Evolutionary conservation across 2,329 filamentous ascomycete genomes (phyloP), one percentile per base, ranked within the genome.

Genomic region (Microsporum audouinii): DNA sequence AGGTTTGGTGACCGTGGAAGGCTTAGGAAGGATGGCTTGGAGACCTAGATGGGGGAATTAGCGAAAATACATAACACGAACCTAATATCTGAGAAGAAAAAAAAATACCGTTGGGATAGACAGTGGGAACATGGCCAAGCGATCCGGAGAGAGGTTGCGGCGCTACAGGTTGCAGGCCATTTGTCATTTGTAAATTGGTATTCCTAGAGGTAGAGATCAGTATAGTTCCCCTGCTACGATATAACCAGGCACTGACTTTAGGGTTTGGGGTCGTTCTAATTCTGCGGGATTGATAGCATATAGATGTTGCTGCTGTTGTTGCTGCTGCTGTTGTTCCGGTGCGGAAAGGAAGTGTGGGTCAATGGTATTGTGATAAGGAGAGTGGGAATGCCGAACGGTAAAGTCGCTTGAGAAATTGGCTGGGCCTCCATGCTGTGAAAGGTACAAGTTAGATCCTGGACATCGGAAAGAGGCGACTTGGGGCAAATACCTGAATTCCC

Each of bases 331-430:
- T 31, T 63, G 60, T 7, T 59, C 56, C 2, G 62, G 61, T 3
- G 68, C 41, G 6, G 70, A 71, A 4, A 76, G 68, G 43, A 72
- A 76, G 36, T 73, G 73, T 0, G 74, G 74, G 57, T 76, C 71
- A 55, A 76, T 76, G 3, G 73, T 75, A 36, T 69, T 71, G 60
- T 73, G 70, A 49, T 68, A 70, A 12, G 63, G 60, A 14, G 70
- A 63, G 51, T 61, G 64, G 2, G 64, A 62, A 17, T 66, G 62
- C 29, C 63, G 61, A 10, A 68, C 65, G 10, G 67, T 31, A 58
- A 71, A 76, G 31, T 71, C 68, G 57, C 68, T 68, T 3, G 68
- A 62, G 43, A 73, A 70, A 58, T 70, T 67, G 29, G 73, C 68
- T 8, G 67, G 66, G 41, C 7, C 33, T 5, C 45, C 45, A 60